phyloP scores from a whole-genome alignment of 1,284 basidiomycete genomes.

The Sporisorium iseilematis-ciliati region DNA sequence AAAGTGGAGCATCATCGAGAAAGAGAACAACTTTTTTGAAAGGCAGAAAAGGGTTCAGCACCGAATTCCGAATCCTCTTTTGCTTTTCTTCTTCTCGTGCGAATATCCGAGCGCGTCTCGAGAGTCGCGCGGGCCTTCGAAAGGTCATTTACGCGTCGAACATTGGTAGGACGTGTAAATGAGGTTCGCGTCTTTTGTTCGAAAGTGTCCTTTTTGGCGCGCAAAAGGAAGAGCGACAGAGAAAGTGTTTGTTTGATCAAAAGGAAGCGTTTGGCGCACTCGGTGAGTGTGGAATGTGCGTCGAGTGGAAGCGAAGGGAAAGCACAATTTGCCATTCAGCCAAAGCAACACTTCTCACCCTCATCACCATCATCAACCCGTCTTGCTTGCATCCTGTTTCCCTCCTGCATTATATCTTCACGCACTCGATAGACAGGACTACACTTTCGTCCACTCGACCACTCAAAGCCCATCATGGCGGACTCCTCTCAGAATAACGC shows the following conservation, averaged over 20 bases:
- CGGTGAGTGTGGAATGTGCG: too few relatives aligned
- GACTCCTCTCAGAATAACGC: slow-evolving; percentile 34
- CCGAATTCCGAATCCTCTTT: slow-evolving; percentile 15
- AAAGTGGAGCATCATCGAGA: slow-evolving; percentile 2
- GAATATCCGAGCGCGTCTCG: slow-evolving; percentile 14
- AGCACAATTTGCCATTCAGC: too few relatives aligned
- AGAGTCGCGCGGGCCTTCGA: not conserved
- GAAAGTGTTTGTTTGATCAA: not conserved
- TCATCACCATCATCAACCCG: too few relatives aligned
- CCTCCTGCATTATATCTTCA: not conserved
- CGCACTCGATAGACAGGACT: not conserved
- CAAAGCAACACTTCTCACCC: too few relatives aligned
- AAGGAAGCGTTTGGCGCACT: slow-evolving; percentile 3
- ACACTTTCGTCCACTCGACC: not conserved
- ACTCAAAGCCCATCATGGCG: slow-evolving; percentile 21
- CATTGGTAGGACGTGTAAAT: slow-evolving; percentile 35
- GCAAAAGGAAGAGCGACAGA: not conserved
- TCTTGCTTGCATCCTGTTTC: not conserved
- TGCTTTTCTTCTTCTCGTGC: slow-evolving; percentile 5
- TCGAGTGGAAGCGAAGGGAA: too few relatives aligned
- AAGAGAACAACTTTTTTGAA: slow-evolving; percentile 13
- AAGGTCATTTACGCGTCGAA: slow-evolving; percentile 36
- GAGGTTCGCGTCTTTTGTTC: slow-evolving; percentile 31
- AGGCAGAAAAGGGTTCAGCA: slow-evolving; percentile 4
- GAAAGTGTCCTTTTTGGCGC: slow-evolving; percentile 1